phyloP scores from a whole-genome alignment of 345 rosid genomes.

The Populus nigra region DNA sequence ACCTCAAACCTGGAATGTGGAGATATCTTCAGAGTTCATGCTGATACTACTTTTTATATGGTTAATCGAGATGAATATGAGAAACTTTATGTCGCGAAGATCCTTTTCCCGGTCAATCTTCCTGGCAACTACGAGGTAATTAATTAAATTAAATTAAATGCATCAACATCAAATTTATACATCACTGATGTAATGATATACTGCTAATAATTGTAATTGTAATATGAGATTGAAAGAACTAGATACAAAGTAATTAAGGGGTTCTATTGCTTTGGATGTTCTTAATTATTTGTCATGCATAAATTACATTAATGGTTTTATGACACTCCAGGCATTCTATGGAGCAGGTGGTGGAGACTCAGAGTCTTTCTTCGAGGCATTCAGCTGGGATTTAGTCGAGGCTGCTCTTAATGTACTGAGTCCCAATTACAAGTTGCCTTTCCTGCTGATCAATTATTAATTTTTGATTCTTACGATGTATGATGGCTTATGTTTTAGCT shows the following conservation, averaged over 20 bases:
- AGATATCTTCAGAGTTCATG: constrained; percentile 14
- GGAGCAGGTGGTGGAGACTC: constrained; percentile 3
- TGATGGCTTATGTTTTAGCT: too few species aligned
- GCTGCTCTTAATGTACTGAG: constrained; percentile 18
- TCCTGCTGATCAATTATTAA: too few species aligned
- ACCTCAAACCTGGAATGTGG: constrained; percentile 18
- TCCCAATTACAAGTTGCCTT: too few species aligned
- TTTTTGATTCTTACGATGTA: too few species aligned
- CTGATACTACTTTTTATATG: constrained; percentile 16
- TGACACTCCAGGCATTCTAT: constrained; percentile 12
- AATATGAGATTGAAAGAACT: too few species aligned
- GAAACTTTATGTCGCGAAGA: constrained; percentile 25
- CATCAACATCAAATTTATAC: too few species aligned
- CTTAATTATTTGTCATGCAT: background rate
- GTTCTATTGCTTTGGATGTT: too few species aligned
- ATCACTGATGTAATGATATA: too few species aligned
- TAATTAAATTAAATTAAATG: background rate
- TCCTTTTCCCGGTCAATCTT: constrained; percentile 39
- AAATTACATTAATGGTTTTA: background rate
- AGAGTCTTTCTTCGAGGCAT: constrained; percentile 20
- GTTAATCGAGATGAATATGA: constrained; percentile 17
- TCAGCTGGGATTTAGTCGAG: constrained; percentile 27
- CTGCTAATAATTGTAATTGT: too few species aligned
- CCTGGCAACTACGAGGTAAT: constrained; percentile 36
- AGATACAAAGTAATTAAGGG: too few species aligned